Conservation (phyloP, 371 early-diverging fungal genomes). For the Mortierella sp. region DNA sequence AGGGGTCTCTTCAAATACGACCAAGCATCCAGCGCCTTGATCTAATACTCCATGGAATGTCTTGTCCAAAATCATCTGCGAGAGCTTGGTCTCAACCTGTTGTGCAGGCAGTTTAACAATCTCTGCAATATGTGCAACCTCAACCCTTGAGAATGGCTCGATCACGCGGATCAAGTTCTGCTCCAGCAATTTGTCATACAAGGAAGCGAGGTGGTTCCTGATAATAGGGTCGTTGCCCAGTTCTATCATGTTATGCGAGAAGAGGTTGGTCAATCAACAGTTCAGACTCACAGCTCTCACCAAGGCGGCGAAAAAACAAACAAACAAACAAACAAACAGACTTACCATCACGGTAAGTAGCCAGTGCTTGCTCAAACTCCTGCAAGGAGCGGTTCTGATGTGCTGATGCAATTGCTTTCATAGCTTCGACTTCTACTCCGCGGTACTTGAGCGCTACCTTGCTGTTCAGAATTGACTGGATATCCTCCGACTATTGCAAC, state of each 20-base stretch:
- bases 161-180: conserved; percentile 97
- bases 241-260: conserved; percentile 61
- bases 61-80: conserved; percentile 99
- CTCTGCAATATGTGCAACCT: conserved; percentile 96
- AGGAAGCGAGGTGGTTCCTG: conserved; percentile 87
- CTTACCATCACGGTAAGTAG: conserved; percentile 84
- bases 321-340: conserved; percentile 2
- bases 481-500: conserved; percentile 81
- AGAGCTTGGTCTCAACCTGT: conserved; percentile 95
- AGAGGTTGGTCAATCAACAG: not conserved
- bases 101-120: conserved; percentile 91
- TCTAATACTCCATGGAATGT: conserved; percentile 96
- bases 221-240: conserved; percentile 94
- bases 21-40: conserved; percentile 95
- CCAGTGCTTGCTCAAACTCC: conserved; percentile 93
- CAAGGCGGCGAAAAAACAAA: not conserved
- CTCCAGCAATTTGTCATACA: conserved; percentile 97
- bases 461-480: conserved; percentile 85
- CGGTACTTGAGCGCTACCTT: conserved; percentile 86
- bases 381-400: conserved; percentile 93
- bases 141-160: conserved; percentile 98
- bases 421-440: conserved; percentile 89
- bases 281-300: not conserved
- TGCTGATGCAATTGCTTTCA: conserved; percentile 94
- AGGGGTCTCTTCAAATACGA: conserved; percentile 92